Conservation (phyloP, 306 rosid genomes). For the Acacia crassicarpa region DNA sequence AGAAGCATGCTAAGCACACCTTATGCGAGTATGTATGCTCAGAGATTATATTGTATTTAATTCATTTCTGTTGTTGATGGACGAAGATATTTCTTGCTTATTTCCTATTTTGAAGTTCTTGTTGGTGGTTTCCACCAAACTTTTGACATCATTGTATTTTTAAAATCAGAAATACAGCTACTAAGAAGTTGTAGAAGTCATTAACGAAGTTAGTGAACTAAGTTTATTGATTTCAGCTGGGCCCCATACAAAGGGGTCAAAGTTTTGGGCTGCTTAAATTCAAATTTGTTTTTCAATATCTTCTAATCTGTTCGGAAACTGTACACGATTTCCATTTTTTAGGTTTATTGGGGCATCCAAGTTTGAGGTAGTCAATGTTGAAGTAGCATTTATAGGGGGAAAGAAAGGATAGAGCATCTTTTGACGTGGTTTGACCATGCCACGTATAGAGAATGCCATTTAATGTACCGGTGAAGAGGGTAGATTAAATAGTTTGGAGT, state of each 20-base stretch:
- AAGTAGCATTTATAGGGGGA: too few relatives aligned
- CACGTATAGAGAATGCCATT: too few relatives aligned
- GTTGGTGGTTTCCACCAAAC: not conserved
- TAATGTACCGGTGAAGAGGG: too few relatives aligned
- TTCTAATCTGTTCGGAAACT: not conserved
- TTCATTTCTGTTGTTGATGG: not conserved
- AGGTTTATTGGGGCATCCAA: not conserved
- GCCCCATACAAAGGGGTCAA: not conserved
- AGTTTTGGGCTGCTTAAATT: not conserved
- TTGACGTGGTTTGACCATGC: too few relatives aligned
- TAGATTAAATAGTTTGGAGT: too few relatives aligned
- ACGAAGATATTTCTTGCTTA: not conserved
- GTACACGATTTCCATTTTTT: too few relatives aligned
- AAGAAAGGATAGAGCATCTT: too few relatives aligned
- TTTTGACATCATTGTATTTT: not conserved
- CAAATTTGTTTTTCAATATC: not conserved
- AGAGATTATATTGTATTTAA: not conserved
- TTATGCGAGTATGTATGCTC: too few relatives aligned
- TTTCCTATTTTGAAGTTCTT: not conserved
- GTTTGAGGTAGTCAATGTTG: too few relatives aligned
- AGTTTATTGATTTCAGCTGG: not conserved
- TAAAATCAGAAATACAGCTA: not conserved
- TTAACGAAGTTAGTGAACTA: not conserved
- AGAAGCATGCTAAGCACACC: not conserved
- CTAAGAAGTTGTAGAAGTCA: not conserved